A percentile compares a stretch with the other conserved stretches of the same genome.
Conservation (phyloP, 352 stramenopile genomes). For the Thraustochytrium striatum region DNA sequence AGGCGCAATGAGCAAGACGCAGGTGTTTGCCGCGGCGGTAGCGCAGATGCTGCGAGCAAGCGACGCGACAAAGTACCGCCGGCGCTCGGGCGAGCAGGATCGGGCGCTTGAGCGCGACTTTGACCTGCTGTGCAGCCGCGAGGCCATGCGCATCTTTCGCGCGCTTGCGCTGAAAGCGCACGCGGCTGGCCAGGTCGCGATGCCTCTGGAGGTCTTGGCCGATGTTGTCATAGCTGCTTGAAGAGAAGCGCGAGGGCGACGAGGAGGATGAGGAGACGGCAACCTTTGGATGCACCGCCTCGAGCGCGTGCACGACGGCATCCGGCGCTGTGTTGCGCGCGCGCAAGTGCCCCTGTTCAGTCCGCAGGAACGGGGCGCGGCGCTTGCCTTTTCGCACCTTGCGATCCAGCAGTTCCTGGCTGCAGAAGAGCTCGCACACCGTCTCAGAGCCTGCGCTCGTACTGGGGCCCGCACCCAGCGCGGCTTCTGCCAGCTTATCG, state of each 20-base stretch:
- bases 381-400: conserved; percentile 32
- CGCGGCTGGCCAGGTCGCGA: too few species aligned
- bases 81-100: conserved; percentile 12
- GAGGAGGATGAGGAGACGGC: too few species aligned
- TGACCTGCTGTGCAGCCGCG: conserved; percentile 7
- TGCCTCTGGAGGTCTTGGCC: too few species aligned
- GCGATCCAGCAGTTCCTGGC: conserved; percentile 32
- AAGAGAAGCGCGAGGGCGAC: too few species aligned
- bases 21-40: conserved; percentile 31
- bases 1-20: neutral
- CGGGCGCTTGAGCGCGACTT: conserved; percentile 17
- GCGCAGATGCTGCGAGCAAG: conserved; percentile 36
- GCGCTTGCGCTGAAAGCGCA: too few species aligned
- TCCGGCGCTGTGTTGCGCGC: too few species aligned
- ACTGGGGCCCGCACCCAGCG: neutral
- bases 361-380: too few species aligned
- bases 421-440: conserved; percentile 12
- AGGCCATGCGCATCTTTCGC: neutral
- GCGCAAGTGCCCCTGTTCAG: too few species aligned
- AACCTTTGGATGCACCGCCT: too few species aligned
- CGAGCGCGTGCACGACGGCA: too few species aligned
- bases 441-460: neutral
- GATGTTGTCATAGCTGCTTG: too few species aligned
- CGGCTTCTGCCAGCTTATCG: neutral
- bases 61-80: conserved; percentile 27